A percentile compares a stretch with the other conserved stretches of the same genome.
These are phyloP conservation scores for Beauveria scarabaeidicola DNA, from an alignment of 2,329 filamentous ascomycete genomes.

Conservation along the genomic window DNA sequence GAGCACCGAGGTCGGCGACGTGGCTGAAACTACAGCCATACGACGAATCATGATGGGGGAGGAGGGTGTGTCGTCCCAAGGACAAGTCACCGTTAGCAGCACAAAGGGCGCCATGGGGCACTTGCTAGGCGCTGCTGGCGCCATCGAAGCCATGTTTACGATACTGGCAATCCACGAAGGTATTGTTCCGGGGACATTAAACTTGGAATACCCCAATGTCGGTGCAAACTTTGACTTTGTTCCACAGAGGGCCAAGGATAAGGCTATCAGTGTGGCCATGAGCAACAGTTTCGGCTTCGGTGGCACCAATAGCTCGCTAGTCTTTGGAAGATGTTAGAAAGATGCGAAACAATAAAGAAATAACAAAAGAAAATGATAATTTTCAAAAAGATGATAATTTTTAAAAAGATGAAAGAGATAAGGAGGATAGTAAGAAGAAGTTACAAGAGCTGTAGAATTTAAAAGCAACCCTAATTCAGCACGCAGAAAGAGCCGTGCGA, in stretches of 20 bases:
- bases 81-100: slow-evolving; percentile 74
- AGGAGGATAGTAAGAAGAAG: too few relatives aligned
- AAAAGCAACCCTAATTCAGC: too few relatives aligned
- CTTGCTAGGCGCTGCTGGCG: slow-evolving; percentile 82
- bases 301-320: slow-evolving; percentile 86
- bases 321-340: slow-evolving; percentile 45
- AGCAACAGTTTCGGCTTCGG: slow-evolving; percentile 98
- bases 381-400: too few relatives aligned
- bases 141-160: slow-evolving; percentile 81
- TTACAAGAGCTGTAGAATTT: too few relatives aligned
- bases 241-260: slow-evolving; percentile 60
- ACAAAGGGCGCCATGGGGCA: slow-evolving; percentile 93
- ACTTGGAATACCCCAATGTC: slow-evolving; percentile 59
- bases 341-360: not conserved
- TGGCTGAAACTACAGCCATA: slow-evolving; percentile 80
- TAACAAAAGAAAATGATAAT: too few relatives aligned
- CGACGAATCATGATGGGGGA: slow-evolving; percentile 66
- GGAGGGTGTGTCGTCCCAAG: slow-evolving; percentile 52
- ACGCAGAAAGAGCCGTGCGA: too few relatives aligned
- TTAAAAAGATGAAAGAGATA: too few relatives aligned
- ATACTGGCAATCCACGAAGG: slow-evolving; percentile 74
- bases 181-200: slow-evolving; percentile 80
- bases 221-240: slow-evolving; percentile 81
- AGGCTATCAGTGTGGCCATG: slow-evolving; percentile 62
- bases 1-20: slow-evolving; percentile 75